Evolutionary conservation across 345 rosid species (phyloP), one percentile per base, ranked within the genome.

Genomic region (Turnera subulata): DNA sequence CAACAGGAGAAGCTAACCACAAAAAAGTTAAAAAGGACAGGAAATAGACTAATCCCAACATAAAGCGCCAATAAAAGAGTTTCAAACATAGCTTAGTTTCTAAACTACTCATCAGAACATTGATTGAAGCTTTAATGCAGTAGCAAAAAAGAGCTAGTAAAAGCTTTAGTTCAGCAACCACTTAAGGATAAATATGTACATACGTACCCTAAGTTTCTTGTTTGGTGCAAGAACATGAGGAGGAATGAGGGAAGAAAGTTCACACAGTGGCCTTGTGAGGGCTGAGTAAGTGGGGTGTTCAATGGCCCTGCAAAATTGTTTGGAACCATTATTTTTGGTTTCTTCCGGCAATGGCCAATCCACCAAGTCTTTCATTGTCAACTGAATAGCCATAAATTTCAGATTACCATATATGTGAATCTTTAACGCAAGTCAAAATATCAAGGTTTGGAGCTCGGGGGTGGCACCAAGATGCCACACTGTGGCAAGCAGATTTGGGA

Each of bases 371-470:
- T 11, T 24, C 50, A 46, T 11, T 46, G 26, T 20, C 40, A 37
- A 37, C 13, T 7, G 0, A 2, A 37, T 4, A 11, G 16, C 45
- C 45, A 37, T 40, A 18, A 21, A 54, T 54, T 33, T 49, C 6
- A 50, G 26, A 24, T 11, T 82, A 93, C 99, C 97, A 93, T 81
- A 90, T 87, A 77, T 85, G 97, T 55, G 99, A 93, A 84, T 93
- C 99, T 78, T 93, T 93, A 56, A 85, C 97, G 26, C 97, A 89
- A 56, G 94, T 85, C 68, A 93, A 81, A 48, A 93, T 90, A 74
- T 90, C 95, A 29, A 93, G 95, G 77, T 90, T 93, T 55, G 99
- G 99, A 58, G 99, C 99, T 68, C 99, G 85, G 62, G 99, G 99
- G 68, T 87, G 97, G 73, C 99, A 90, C 99, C 99, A 93, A 68